These are phyloP conservation scores for Rosa hybrid DNA, from an alignment of 331 rosid genomes.

Conservation along the genomic window DNA sequence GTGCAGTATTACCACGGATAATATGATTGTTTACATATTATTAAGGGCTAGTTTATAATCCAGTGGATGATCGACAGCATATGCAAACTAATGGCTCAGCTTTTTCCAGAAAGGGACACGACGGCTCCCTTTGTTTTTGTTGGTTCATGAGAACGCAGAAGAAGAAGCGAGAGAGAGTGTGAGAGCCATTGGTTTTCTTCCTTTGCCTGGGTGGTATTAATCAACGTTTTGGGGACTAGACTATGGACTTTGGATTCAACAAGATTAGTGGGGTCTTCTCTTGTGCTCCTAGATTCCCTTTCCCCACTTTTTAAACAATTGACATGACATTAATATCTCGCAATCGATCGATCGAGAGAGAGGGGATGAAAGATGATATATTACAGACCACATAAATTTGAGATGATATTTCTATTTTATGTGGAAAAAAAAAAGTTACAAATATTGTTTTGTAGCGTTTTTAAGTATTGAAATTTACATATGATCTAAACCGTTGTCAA, in stretches of 20 bases:
- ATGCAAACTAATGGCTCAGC: background rate
- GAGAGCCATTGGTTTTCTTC: conserved; percentile 9
- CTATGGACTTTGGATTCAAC: conserved; percentile 10
- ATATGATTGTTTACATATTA: background rate
- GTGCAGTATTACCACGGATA: background rate
- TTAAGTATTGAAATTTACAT: too few species aligned
- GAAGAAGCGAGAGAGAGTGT: background rate
- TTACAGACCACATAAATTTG: background rate
- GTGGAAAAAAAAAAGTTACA: background rate
- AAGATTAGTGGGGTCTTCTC: background rate
- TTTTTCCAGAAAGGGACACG: conserved; percentile 2
- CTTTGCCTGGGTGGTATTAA: background rate
- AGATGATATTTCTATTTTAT: background rate
- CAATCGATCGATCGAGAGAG: background rate
- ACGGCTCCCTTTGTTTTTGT: background rate
- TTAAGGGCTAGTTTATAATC: background rate
- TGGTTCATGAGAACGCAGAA: background rate
- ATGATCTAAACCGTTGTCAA: too few species aligned
- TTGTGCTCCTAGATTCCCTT: background rate
- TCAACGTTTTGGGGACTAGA: background rate
- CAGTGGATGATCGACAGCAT: background rate
- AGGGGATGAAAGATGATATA: background rate
- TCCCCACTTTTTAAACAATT: background rate
- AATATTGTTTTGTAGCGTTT: too few species aligned
- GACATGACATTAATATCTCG: background rate